These are phyloP conservation scores for Aspergillus phoenicis DNA, from an alignment of 2,329 filamentous ascomycete species.

Conservation along the genomic window DNA sequence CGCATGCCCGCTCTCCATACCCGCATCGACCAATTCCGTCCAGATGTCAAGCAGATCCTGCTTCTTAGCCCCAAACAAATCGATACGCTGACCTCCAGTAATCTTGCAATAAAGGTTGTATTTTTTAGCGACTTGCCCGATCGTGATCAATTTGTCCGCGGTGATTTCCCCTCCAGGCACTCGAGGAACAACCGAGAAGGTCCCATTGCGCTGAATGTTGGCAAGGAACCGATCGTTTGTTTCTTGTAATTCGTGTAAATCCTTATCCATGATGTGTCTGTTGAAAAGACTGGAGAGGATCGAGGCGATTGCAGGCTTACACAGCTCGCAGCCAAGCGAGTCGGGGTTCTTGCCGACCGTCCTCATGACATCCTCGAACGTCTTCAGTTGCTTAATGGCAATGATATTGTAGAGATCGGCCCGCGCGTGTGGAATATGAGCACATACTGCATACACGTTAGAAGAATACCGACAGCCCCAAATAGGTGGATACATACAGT, in stretches of 20 bases:
- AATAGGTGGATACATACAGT: slow-evolving; percentile 45
- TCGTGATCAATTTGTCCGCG: slow-evolving; percentile 78
- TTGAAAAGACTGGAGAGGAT: slow-evolving; percentile 85
- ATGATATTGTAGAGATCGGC: slow-evolving; percentile 90
- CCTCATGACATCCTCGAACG: slow-evolving; percentile 75
- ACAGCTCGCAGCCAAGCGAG: slow-evolving; percentile 81
- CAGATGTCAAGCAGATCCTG: slow-evolving; percentile 83
- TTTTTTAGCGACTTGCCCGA: slow-evolving; percentile 81
- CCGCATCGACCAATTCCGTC: slow-evolving; percentile 75
- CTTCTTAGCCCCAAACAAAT: slow-evolving; percentile 89
- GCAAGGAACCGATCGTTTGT: slow-evolving; percentile 87
- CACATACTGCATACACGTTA: slow-evolving; percentile 59
- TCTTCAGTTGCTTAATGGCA: slow-evolving; percentile 75
- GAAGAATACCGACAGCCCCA: not conserved
- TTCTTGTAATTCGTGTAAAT: slow-evolving; percentile 76
- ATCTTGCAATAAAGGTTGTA: slow-evolving; percentile 89
- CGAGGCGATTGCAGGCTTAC: slow-evolving; percentile 79
- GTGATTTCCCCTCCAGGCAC: slow-evolving; percentile 86
- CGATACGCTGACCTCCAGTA: slow-evolving; percentile 86
- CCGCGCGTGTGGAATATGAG: slow-evolving; percentile 80
- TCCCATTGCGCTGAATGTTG: slow-evolving; percentile 90
- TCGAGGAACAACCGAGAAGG: slow-evolving; percentile 83
- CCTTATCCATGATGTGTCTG: slow-evolving; percentile 73
- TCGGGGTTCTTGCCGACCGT: slow-evolving; percentile 70
- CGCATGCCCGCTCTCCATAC: slow-evolving; percentile 87